Evolutionary conservation across 1,284 basidiomycete species (phyloP).

Genomic region (Hypsizygus ulmarius): DNA sequence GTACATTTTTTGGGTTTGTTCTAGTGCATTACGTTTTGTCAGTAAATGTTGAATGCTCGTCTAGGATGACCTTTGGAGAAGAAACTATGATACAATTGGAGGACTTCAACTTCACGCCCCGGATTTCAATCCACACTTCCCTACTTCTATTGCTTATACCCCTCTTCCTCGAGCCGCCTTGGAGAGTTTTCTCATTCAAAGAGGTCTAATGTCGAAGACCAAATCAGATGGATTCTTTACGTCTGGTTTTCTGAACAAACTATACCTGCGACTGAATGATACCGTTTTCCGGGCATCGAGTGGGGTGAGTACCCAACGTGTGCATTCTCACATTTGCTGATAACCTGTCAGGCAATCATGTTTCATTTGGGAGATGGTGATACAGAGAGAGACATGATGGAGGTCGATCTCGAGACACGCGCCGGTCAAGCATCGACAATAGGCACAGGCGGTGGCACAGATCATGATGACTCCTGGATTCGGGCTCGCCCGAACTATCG

Average conservation of each 20-base stretch:
- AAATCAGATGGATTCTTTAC: slow-evolving; percentile 59
- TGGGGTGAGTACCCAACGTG: slow-evolving; percentile 34
- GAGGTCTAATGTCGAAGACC: slow-evolving; percentile 54
- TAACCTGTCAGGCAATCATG: slow-evolving; percentile 48
- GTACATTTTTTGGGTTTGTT: slow-evolving; percentile 77
- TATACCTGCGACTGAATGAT: slow-evolving; percentile 75
- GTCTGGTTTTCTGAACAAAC: slow-evolving; percentile 70
- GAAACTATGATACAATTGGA: slow-evolving; percentile 57
- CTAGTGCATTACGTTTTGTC: slow-evolving; percentile 1
- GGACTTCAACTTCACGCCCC: slow-evolving; percentile 45
- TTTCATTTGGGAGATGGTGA: slow-evolving; percentile 56
- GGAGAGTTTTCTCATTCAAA: slow-evolving; percentile 63
- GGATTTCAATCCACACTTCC: slow-evolving; percentile 75
- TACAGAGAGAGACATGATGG: slow-evolving; percentile 59
- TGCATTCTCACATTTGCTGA: not conserved
- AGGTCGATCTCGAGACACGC: slow-evolving; percentile 53
- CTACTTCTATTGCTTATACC: slow-evolving; percentile 72
- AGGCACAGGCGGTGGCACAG: slow-evolving; percentile 71
- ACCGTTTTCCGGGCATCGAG: slow-evolving; percentile 59
- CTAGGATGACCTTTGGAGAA: slow-evolving; percentile 72
- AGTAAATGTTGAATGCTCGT: slow-evolving; percentile 7
- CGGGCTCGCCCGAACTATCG: slow-evolving; percentile 59
- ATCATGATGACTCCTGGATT: slow-evolving; percentile 63
- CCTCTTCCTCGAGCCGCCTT: slow-evolving; percentile 67
- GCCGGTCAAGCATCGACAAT: slow-evolving; percentile 46